phyloP scores from a whole-genome alignment of 768 basidiomycete species.

The Leucogyrophana mollusca region DNA sequence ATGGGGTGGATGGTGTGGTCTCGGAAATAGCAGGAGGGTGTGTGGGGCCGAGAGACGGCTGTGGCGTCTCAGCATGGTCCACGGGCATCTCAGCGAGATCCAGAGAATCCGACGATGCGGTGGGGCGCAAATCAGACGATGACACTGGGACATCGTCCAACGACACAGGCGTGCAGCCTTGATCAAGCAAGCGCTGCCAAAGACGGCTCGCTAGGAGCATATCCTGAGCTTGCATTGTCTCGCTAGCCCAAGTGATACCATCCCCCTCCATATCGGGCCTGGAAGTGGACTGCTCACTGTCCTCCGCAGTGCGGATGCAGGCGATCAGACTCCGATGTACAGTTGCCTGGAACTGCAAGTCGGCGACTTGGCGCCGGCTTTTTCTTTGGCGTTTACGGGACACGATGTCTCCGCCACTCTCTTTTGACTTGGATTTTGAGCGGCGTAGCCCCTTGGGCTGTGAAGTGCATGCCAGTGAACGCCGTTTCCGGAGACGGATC shows the following conservation, averaged over 20 bases:
- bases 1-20: slow-evolving; percentile 5
- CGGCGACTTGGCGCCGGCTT: slow-evolving; percentile 28
- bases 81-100: too few relatives aligned
- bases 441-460: slow-evolving; percentile 11
- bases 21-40: slow-evolving; percentile 3
- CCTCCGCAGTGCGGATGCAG: neutral
- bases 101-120: slow-evolving; percentile 3
- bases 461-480: slow-evolving; percentile 29
- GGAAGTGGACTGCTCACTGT: too few relatives aligned
- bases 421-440: neutral
- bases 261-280: neutral
- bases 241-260: neutral
- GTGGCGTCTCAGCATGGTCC: too few relatives aligned
- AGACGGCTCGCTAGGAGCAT: slow-evolving; percentile 30
- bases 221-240: slow-evolving; percentile 29
- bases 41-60: slow-evolving; percentile 13
- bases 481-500: slow-evolving; percentile 28
- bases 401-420: neutral
- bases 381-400: slow-evolving; percentile 30
- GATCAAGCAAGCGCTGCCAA: slow-evolving; percentile 27
- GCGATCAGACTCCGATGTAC: slow-evolving; percentile 33
- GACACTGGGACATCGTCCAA: neutral
- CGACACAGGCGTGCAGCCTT: slow-evolving; percentile 19
- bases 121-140: neutral
- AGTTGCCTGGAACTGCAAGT: slow-evolving; percentile 35